Evolutionary conservation across 805 yeast species (phyloP), one percentile per base, ranked within the genome.

Genomic region (Maudiozyma bulderi): DNA sequence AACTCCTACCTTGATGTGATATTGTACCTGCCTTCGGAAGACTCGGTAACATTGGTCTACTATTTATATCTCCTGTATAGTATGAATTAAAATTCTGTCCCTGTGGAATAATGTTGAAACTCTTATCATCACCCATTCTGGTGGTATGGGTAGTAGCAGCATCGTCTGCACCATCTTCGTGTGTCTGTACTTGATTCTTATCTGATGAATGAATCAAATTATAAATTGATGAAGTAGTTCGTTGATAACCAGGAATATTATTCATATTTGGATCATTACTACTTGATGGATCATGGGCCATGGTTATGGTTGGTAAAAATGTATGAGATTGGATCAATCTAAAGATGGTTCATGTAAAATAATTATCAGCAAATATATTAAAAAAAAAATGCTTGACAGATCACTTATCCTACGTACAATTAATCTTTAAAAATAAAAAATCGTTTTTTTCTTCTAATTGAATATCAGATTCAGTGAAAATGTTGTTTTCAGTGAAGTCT

Each of bases 211-310:
- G 57, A 15, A 54, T 38, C 29, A 54, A 41, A 37, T 51, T 46
- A 38, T 54, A 54, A 8, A 54, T 53, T 4, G 57, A 52, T 1
- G 57, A 54, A 3, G 55, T 47, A 7, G 49, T 39, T 37, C 55
- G 48, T 37, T 46, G 50, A 32, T 43, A 46, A 10, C 30, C 9
- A n/a, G 53, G 53, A 1, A 39, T 38, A 13, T 35, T 29, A 32
- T 15, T 30, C 11, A 20, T 8, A 38, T 31, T 30, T n/a, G 26
- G 9, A 13, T 28, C 35, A 11, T 45, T 41, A 13, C 31, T 14
- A 32, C 31, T 38, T 6, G 40, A 35, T 35, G 38, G 15, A 35
- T 35, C 38, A 9, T 35, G 38, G 9, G 13, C 28, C 14, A 20
- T 20, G 38, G 15, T 35, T 35, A 35, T 11, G 14, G 14, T 34